These are phyloP conservation scores for Plasmodium malariae DNA, from an alignment of 169 alveolate species.

Conservation along the genomic window DNA sequence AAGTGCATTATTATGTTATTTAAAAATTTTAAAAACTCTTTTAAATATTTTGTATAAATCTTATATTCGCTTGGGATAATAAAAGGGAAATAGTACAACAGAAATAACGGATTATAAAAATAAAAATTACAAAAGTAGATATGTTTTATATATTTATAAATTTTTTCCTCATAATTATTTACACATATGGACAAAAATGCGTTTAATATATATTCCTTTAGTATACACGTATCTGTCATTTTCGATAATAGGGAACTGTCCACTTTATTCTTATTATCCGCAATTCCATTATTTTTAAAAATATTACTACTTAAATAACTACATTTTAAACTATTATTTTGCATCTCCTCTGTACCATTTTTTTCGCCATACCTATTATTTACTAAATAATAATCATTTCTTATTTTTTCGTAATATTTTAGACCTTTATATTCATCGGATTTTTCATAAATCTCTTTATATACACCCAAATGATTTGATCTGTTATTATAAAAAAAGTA, in stretches of 20 bases:
- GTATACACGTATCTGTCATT: too few species aligned
- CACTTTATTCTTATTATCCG: neutral
- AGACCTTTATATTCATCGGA: constrained; percentile 32
- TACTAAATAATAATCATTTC: neutral
- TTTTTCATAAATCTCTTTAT: constrained; percentile 71
- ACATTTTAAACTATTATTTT: constrained; percentile 1
- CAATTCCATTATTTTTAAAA: neutral
- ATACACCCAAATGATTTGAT: constrained; percentile 29
- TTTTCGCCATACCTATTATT: neutral
- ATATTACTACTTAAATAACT: neutral
- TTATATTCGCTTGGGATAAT: constrained; percentile 23
- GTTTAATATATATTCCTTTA: constrained; percentile 28
- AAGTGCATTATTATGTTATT: constrained; percentile 53
- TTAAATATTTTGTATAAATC: constrained; percentile 34
- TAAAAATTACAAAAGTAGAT: constrained; percentile 42
- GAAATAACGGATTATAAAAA: constrained; percentile 53
- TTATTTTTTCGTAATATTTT: constrained; percentile 28
- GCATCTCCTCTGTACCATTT: neutral
- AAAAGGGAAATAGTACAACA: constrained; percentile 35
- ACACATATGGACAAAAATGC: constrained; percentile 4
- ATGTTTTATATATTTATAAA: constrained; percentile 48
- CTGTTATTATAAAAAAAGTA: constrained; percentile 35
- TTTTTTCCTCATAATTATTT: constrained; percentile 60
- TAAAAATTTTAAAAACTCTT: constrained; percentile 48
- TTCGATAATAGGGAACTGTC: too few species aligned